A percentile compares a stretch with the other conserved stretches of the same genome.
These are phyloP conservation scores for Tetrahymena elliotti DNA, from an alignment of 73 alveolate genomes.

Conservation along the genomic window DNA sequence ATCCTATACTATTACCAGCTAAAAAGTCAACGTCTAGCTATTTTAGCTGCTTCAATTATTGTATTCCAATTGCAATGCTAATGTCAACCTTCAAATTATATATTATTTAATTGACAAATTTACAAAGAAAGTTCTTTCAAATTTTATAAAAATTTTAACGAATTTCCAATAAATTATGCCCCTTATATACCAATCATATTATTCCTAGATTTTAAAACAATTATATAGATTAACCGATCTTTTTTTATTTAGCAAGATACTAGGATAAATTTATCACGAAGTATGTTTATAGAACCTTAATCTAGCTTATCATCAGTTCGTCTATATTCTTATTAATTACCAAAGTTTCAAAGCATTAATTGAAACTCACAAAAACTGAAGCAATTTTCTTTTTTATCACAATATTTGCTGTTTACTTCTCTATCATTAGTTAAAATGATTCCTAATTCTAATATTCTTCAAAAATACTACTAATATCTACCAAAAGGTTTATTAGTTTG, in stretches of 20 bases:
- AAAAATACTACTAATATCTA: not conserved
- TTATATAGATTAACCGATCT: not conserved
- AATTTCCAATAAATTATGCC: not conserved
- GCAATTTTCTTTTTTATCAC: not conserved
- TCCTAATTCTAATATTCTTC: not conserved
- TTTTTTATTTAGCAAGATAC: not conserved
- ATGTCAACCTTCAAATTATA: not conserved
- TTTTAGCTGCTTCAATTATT: not conserved
- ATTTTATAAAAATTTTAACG: not conserved
- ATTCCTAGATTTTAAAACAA: not conserved
- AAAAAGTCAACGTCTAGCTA: not conserved
- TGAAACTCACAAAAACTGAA: not conserved
- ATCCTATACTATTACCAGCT: not conserved
- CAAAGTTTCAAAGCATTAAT: not conserved
- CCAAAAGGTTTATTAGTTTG: not conserved
- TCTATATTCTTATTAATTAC: not conserved
- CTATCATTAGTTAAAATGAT: not conserved
- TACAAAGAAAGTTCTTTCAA: not conserved
- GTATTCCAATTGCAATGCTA: not conserved
- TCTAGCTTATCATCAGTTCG: not conserved
- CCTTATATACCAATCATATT: not conserved
- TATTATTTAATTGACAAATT: not conserved
- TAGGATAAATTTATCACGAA: not conserved
- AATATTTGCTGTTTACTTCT: not conserved
- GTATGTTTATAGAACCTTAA: not conserved